Percentiles rank a stretch among this genome's conserved stretches.
phyloP scores from a whole-genome alignment of 495 filamentous ascomycete species.

The Neurospora sp. region DNA sequence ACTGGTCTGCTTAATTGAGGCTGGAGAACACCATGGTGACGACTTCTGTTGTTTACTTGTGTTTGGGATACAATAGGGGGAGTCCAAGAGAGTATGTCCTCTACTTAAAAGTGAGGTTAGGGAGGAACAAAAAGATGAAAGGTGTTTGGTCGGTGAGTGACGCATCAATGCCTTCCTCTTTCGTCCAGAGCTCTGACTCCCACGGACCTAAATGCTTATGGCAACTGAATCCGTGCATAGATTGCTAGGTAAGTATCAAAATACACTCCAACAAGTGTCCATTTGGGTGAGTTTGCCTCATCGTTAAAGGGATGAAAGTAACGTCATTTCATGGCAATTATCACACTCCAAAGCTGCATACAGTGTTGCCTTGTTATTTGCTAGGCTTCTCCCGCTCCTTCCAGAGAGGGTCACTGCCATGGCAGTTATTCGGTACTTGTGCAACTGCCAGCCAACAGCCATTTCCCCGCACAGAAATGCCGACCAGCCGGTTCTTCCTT shows the following conservation, averaged over 20 bases:
- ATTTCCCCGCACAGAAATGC: not conserved
- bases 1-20: constrained; percentile 3
- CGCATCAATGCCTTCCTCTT: not conserved
- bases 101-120: not conserved
- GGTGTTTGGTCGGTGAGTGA: not conserved
- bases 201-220: not conserved
- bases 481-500: not conserved
- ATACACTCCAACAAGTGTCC: too few relatives aligned
- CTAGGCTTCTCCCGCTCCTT: not conserved
- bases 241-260: too few relatives aligned
- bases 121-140: not conserved
- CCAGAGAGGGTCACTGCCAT: not conserved
- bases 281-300: too few relatives aligned
- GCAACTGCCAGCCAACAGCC: not conserved
- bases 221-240: not conserved
- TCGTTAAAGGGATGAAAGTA: not conserved
- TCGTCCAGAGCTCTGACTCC: not conserved
- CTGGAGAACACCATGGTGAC: not conserved
- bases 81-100: not conserved
- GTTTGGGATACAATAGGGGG: not conserved
- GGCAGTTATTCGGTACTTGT: not conserved
- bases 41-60: not conserved
- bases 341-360: too few relatives aligned
- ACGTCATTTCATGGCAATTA: not conserved
- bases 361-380: not conserved